phyloP scores from a whole-genome alignment of 805 yeast genomes.

The Metschnikowia lochheadii region DNA sequence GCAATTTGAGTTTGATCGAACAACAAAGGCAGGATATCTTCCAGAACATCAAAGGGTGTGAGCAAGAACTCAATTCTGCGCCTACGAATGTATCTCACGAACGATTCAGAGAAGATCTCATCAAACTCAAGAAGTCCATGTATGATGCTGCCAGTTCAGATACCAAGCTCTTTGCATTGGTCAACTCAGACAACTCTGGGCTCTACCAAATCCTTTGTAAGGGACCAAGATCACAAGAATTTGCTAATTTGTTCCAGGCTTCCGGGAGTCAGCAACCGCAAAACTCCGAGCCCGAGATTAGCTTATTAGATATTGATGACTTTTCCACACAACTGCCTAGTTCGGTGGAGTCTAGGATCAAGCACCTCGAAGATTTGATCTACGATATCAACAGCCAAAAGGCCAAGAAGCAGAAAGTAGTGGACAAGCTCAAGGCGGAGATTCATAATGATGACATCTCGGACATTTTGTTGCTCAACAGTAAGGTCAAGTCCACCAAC shows the following conservation, averaged over 20 bases:
- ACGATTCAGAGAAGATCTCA: conserved; percentile 48
- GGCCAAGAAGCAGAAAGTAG: conserved; percentile 56
- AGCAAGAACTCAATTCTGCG: conserved; percentile 16
- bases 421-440: conserved; percentile 61
- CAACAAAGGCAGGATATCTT: conserved; percentile 35
- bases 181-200: conserved; percentile 29
- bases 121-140: conserved; percentile 54
- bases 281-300: conserved; percentile 28
- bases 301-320: conserved; percentile 70
- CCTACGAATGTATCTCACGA: conserved; percentile 6
- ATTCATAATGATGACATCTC: conserved; percentile 85
- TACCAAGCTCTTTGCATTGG: conserved; percentile 45
- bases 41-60: conserved; percentile 32
- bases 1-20: conserved; percentile 29
- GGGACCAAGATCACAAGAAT: conserved; percentile 42
- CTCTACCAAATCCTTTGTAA: conserved; percentile 28
- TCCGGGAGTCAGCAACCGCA: conserved; percentile 5
- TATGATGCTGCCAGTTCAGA: conserved; percentile 62
- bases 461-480: conserved; percentile 61
- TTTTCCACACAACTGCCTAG: conserved; percentile 21
- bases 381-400: conserved; percentile 60
- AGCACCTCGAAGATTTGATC: conserved; percentile 51
- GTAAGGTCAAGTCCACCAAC: conserved; percentile 50
- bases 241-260: conserved; percentile 28
- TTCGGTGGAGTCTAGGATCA: conserved; percentile 34